phyloP scores from a whole-genome alignment of 2,329 filamentous ascomycete species.

The Geosmithia flava region DNA sequence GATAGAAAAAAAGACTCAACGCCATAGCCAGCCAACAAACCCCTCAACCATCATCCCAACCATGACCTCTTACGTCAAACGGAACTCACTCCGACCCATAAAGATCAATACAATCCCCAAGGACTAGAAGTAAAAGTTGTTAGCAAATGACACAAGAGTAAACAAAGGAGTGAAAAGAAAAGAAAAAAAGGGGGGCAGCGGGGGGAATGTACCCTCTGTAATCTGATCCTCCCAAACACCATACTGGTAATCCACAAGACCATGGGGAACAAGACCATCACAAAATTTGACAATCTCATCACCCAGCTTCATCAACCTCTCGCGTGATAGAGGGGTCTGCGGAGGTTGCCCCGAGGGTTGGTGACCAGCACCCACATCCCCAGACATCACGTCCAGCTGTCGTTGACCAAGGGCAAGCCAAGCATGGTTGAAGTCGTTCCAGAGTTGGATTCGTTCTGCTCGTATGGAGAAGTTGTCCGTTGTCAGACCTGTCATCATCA shows the following conservation, averaged over 20 bases:
- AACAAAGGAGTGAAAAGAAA: neutral
- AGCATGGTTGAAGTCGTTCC: constrained; percentile 89
- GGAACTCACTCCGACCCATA: constrained; percentile 21
- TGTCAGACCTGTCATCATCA: constrained; percentile 53
- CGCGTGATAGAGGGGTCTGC: constrained; percentile 54
- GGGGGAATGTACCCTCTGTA: constrained; percentile 52
- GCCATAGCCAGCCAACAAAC: neutral
- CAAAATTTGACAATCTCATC: constrained; percentile 72
- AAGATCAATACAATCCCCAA: constrained; percentile 30
- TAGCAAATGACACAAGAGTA: too few species aligned
- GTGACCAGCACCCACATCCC: constrained; percentile 31
- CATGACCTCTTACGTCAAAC: too few species aligned
- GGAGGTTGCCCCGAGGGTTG: constrained; percentile 44
- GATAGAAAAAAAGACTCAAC: too few species aligned
- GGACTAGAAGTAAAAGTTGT: constrained; percentile 11
- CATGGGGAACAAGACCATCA: constrained; percentile 77
- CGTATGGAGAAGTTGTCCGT: constrained; percentile 70
- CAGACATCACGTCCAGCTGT: constrained; percentile 61
- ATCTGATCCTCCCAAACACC: constrained; percentile 95
- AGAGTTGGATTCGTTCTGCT: constrained; percentile 67
- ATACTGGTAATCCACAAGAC: constrained; percentile 95
- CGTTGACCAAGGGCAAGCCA: constrained; percentile 78
- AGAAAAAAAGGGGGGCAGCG: neutral
- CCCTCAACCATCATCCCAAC: too few species aligned
- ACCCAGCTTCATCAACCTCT: constrained; percentile 65